A percentile compares a stretch with the other conserved stretches of the same genome.
These are phyloP conservation scores for Chrysosporium keratinophilum DNA, from an alignment of 2,329 filamentous ascomycete species.

Conservation along the genomic window DNA sequence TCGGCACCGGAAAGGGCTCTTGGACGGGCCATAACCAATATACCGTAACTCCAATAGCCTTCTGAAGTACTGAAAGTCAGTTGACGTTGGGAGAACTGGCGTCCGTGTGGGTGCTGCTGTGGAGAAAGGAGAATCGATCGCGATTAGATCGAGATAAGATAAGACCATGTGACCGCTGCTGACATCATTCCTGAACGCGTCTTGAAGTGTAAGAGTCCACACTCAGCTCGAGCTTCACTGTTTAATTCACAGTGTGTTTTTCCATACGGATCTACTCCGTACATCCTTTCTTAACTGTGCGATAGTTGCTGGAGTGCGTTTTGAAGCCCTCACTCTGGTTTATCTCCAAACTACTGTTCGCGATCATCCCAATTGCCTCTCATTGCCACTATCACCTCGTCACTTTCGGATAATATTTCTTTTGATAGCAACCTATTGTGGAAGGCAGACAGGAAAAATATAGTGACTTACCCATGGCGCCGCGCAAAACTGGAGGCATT, in stretches of 20 bases:
- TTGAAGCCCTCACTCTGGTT: too few relatives aligned
- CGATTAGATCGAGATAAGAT: neutral
- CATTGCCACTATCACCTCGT: neutral
- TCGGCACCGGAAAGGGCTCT: conserved; percentile 36
- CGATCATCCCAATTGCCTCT: neutral
- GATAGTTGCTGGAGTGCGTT: too few relatives aligned
- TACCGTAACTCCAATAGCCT: neutral
- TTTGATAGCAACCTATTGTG: neutral
- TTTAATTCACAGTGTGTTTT: too few relatives aligned
- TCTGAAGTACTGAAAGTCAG: too few relatives aligned
- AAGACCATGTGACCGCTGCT: neutral
- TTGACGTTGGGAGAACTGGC: too few relatives aligned
- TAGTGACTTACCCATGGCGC: neutral
- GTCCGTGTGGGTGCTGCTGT: neutral
- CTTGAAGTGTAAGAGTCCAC: too few relatives aligned
- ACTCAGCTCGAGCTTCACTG: neutral
- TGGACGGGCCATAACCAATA: conserved; percentile 31
- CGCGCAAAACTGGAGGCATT: neutral
- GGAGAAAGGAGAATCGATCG: neutral
- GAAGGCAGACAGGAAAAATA: neutral
- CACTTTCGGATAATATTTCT: neutral
- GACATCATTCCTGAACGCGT: neutral
- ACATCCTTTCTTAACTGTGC: too few relatives aligned
- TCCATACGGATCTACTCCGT: too few relatives aligned
- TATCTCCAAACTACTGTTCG: neutral